Base-by-base conservation (phyloP, 768 basidiomycete species). In the Paxillus rubicundulus region DNA sequence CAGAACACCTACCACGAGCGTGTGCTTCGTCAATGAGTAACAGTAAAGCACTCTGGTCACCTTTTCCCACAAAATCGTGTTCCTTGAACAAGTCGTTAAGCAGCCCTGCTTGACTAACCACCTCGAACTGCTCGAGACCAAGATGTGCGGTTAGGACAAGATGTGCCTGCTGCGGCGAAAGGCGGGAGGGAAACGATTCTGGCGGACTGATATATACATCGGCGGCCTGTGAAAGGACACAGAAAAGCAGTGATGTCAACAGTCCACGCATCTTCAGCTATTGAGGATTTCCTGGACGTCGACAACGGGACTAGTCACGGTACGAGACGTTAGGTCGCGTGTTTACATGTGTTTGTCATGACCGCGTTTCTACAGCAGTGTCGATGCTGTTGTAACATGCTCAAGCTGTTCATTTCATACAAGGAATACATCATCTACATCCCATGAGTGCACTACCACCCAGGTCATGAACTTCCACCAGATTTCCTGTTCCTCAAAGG, bases 81-180 rank as follows among this genome's bases (percentile, higher is more conserved):
- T 79, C 75, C 34, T 58, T 62, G 47, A 61, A 56, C 1, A 69
- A 9, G 18, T 60, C 47, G 36, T 56, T 44, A 8, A 62, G 27
- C 28, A 63, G 52, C 44, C 60, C 57, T 27, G 65, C 55, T 47
- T 70, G 64, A 53, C 73, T 72, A 27, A 82, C 65, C 21, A 73
- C 69, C 61, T 87, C 85, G 57, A 84, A 84, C 17, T 69, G 69
- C 59, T 89, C 88, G 5, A 89, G 76, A n/a, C 84, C 82, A 10
- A 90, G 77, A 65, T 90, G 87, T 48, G 78, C 80, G 17, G 86
- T 80, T 30, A 91, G 72, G 6, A 75, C 80, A 33, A 80, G 75
- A 59, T 77, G 82, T 39, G 84, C 84, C 45, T 81, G 78, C 38
- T 77, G 74, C 24, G 76, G 72, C 17, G 80, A 76, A 21, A 84